phyloP scores from a whole-genome alignment of 2,329 filamentous ascomycete genomes.

The Macrophomina phaseolina region DNA sequence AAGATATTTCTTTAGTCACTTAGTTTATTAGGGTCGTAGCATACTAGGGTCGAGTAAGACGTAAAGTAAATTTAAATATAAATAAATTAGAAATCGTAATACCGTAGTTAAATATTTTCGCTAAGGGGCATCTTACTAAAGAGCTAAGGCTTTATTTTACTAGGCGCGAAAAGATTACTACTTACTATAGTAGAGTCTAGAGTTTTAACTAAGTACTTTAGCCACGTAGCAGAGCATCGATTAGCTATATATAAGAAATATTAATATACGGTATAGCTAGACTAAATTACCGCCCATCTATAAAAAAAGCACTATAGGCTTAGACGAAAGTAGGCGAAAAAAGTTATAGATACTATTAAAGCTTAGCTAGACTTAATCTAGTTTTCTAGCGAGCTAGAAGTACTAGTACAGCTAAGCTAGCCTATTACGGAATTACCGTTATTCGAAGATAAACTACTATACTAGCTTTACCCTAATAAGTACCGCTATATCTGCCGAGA shows the following conservation, averaged over 20 bases:
- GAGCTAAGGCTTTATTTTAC: no score
- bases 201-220: no score
- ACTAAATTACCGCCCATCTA: constrained; percentile 26
- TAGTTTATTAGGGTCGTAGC: no score
- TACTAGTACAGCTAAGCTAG: not conserved
- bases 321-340: not conserved
- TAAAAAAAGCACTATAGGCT: not conserved
- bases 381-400: not conserved
- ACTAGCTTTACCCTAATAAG: constrained; percentile 19
- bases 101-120: no score
- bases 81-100: no score
- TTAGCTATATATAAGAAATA: constrained; percentile 10
- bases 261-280: constrained; percentile 7
- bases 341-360: not conserved
- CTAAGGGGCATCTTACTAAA: no score
- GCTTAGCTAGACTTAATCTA: not conserved
- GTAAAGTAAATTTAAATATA: no score
- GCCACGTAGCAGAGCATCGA: constrained; percentile 27
- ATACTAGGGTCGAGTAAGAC: no score
- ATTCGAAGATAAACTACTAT: constrained; percentile 9
- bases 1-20: no score
- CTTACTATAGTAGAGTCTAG: no score
- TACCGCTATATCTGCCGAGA: constrained; percentile 21
- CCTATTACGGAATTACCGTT: constrained; percentile 9
- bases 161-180: no score